Evolutionary conservation across 164 flowering plant genomes (phyloP).

Genomic region (Cinnamomum micranthum): DNA sequence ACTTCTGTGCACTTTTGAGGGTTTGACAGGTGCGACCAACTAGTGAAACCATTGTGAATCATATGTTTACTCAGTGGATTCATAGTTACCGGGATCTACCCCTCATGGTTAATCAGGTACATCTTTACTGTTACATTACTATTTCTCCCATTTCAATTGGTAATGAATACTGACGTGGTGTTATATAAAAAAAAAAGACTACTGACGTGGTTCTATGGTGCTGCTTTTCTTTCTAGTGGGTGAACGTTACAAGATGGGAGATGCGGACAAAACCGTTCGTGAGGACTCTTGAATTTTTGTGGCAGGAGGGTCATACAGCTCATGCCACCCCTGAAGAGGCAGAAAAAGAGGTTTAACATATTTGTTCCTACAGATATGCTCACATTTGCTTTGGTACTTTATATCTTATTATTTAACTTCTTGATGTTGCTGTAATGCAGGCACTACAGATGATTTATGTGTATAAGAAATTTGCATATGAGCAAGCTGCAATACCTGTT

Average conservation of each 20-base stretch:
- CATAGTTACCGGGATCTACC: conserved; percentile 98
- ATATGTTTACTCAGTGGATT: conserved; percentile 99
- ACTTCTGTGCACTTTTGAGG: conserved; percentile 59
- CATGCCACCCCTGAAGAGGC: conserved; percentile 95
- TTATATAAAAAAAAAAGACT: no score
- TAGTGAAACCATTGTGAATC: conserved; percentile 99
- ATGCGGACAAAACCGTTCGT: conserved; percentile 97
- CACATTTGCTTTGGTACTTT: neutral
- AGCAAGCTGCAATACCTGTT: conserved; percentile 97
- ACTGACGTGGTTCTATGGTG: neutral
- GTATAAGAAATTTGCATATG: conserved; percentile 85
- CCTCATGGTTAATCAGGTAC: conserved; percentile 92
- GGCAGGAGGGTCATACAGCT: conserved; percentile 99
- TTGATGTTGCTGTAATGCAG: conserved; percentile 46
- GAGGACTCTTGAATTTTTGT: conserved; percentile 93
- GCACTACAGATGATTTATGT: conserved; percentile 91
- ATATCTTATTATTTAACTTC: conserved; percentile 4
- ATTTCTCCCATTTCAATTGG: neutral
- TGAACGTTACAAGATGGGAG: conserved; percentile 98
- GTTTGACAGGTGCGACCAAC: conserved; percentile 97
- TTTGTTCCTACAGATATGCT: neutral
- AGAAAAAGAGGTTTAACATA: conserved; percentile 70
- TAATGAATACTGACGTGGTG: no score
- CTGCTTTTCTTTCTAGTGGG: conserved; percentile 61
- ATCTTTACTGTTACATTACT: neutral